Percentiles rank a stretch among this genome's conserved stretches.
Evolutionary conservation across 1,284 basidiomycete species (phyloP).

Genomic region (Mycena sp.): DNA sequence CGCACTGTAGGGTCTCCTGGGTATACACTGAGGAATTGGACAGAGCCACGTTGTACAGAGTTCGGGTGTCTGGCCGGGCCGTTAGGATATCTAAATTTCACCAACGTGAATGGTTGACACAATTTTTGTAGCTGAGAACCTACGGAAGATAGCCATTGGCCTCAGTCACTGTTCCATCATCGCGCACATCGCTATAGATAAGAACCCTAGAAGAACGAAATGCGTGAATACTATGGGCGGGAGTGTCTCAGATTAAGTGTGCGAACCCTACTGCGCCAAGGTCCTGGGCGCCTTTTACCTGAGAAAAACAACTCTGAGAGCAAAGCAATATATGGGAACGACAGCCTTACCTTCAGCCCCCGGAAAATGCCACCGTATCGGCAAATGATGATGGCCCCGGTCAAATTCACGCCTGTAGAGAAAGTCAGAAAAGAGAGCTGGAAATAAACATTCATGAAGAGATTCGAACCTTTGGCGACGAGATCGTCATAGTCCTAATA

Average conservation of each 20-base stretch:
- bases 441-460: neutral
- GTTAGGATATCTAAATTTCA: constrained; percentile 62
- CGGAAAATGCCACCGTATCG: constrained; percentile 81
- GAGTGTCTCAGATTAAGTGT: neutral
- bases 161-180: constrained; percentile 78
- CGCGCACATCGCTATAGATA: constrained; percentile 83
- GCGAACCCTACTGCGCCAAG: constrained; percentile 64
- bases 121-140: neutral
- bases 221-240: neutral
- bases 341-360: constrained; percentile 66
- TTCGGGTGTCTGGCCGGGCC: constrained; percentile 82
- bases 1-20: constrained; percentile 70
- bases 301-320: no score
- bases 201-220: constrained; percentile 45
- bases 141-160: constrained; percentile 69
- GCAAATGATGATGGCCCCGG: constrained; percentile 75
- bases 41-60: constrained; percentile 81
- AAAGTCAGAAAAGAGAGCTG: neutral
- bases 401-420: constrained; percentile 68
- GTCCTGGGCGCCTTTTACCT: constrained; percentile 78
- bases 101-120: neutral
- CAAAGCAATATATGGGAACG: no score
- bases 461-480: constrained; percentile 35
- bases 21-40: constrained; percentile 78
- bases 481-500: constrained; percentile 65